Base-by-base conservation (phyloP, 2,329 filamentous ascomycete species). In the Rutstroemia sp. region DNA sequence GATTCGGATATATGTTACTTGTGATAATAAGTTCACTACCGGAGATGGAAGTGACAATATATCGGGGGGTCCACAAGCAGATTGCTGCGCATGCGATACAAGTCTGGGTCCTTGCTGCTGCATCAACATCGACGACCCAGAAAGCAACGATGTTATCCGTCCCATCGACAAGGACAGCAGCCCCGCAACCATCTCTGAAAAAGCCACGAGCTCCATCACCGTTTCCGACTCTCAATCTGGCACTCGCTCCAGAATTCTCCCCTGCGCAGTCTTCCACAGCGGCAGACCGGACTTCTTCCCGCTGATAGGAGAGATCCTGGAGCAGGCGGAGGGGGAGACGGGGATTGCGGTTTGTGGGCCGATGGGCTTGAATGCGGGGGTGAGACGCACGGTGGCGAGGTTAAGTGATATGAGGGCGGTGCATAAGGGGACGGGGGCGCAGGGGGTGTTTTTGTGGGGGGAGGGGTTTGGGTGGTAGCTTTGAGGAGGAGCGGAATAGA, bases 361-460 rank as follows among this genome's bases (percentile, higher is more conserved):
- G 0, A 73, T 75, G 48, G 78, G 78, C 34, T 69, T 85, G 44
- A 79, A 78, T 5, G 72, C 76, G 3, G 71, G 70, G 51, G 77
- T 79, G 14, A 73, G 81, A 56, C 82, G 78, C 58, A 77, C 74
- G 58, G 80, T 84, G 4, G 76, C 78, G 2, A 71, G 70, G 34
- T 62, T 83, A 59, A 82, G 79, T 54, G 80, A 84, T 62, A 81
- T 84, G 70, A 71, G 81, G 36, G 81, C 78, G 2, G 81, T 84
- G 30, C 81, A 85, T 64, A 85, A 84, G 67, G 81, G 82, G 6
- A 83, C 81, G 0, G 82, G 80, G 0, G 82, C 82, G 0, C 81
- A 85, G 65, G 82, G 82, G 0, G 83, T 85, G 25, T 77, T 79
- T 65, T 63, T 85, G 56, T 77, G 82, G 64, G 79, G 79, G 0